These are phyloP conservation scores for Bidens hawaiensis DNA, from an alignment of 140 eudicot genomes.

Conservation along the genomic window DNA sequence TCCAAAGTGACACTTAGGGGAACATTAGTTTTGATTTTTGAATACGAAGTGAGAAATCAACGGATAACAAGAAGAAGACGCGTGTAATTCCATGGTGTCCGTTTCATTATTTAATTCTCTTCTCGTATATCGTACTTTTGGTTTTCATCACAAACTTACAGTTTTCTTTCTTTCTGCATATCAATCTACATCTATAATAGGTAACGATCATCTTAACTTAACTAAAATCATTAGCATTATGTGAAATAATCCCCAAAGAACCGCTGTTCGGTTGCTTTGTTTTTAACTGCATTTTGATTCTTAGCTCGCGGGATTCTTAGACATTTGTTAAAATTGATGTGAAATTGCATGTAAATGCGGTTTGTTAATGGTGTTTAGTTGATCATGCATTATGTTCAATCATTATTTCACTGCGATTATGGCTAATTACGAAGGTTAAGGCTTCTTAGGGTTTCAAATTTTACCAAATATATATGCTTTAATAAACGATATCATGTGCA, in stretches of 20 bases:
- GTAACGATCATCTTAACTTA: constrained; percentile 18
- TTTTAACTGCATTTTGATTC: neutral
- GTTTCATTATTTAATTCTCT: neutral
- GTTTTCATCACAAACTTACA: neutral
- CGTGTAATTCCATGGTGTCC: neutral
- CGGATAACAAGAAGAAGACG: too few species aligned
- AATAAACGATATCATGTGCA: neutral
- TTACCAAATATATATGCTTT: neutral
- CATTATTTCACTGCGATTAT: neutral
- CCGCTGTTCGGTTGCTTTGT: constrained; percentile 6
- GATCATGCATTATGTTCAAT: constrained; percentile 2
- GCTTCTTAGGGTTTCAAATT: constrained; percentile 13
- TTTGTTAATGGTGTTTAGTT: constrained; percentile 2
- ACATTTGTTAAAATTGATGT: neutral
- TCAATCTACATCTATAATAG: neutral
- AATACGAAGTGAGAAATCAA: too few species aligned
- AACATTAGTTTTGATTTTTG: too few species aligned
- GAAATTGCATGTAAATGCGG: constrained; percentile 2
- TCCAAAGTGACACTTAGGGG: too few species aligned
- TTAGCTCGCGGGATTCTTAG: too few species aligned
- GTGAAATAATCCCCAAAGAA: constrained; percentile 1
- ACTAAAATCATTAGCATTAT: constrained; percentile 3
- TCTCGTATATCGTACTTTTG: neutral
- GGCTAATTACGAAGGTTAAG: neutral
- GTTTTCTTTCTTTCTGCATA: neutral